Base-by-base conservation (phyloP, 805 yeast genomes). In the Teunomyces cretensis region DNA sequence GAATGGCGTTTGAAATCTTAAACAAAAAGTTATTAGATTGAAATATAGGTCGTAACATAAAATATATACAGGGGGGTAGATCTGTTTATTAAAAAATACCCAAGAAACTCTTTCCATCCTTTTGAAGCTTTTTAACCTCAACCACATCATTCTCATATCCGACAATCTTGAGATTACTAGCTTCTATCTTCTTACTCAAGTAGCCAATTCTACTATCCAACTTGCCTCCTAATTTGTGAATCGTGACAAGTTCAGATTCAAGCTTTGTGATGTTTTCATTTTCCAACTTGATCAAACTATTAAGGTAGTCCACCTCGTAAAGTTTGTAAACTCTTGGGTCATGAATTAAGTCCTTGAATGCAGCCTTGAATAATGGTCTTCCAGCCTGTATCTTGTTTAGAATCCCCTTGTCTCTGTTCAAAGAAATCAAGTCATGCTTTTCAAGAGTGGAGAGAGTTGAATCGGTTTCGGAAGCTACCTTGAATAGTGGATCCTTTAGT, bases 301-400 rank as follows among this genome's bases (percentile, higher is more conserved):
- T 66, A 43, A 84, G 65, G 50, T 83, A 81, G 17, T 79, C 75
- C 2, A 84, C 72, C 60, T 89, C 96, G 61, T 88, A 74, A 9
- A 80, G 72, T 17, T 79, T 79, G 45, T 72, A 77, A 6, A 86
- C 65, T 13, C 74, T 72, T 12, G 68, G 56, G 58, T 90, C 91
- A 1, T 71, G 52, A 2, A 82, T 75, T 58, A 94, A 71, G 47
- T 78, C 77, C 45, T 72, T 56, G 67, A 92, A 94, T 0, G 98
- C 96, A 0, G 91, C 87, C 46, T 77, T 75, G 62, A 73, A 90
- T 16, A 94, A 68, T 2, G 99, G 98, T 55, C 90, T 83, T 0
- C 96, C 96, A 1, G 96, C 88, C 15, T 68, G 64, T 14, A 94
- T 78, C 6, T 77, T 76, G 37, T 73, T 68, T 15, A 88, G 65